Base-by-base conservation (phyloP, 2,329 filamentous ascomycete genomes). In the Metarhizium rileyi region DNA sequence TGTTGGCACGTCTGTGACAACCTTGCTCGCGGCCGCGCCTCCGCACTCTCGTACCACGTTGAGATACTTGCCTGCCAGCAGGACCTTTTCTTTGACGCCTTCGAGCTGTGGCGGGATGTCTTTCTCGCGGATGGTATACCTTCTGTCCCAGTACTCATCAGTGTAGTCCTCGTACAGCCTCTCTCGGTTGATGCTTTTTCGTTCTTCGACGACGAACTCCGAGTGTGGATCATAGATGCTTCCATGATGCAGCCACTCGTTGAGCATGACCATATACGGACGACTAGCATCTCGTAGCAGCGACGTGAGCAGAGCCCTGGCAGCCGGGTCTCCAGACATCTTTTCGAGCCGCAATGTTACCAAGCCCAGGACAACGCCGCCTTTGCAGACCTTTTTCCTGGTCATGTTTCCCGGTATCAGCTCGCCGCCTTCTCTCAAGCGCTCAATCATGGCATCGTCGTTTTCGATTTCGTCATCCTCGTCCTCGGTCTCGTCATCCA, bases 81-180 rank as follows among this genome's bases (percentile, higher is more conserved):
- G 75, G 1, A 97, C 91, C 67, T 96, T 96, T 57, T 95, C 90
- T 63, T 93, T 93, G 57, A 97, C 86, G 26, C 80, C 83, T 63
- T 93, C 86, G 4, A 98, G 78, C 63, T 98, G 93, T 8, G 91
- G 90, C 3, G 93, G 93, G 1, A 97, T 84, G 52, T 95, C 87
- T 45, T 88, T 83, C 53, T 95, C 89, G 52, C 93, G 84, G 54
- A 98, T 86, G 4, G 93, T 97, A 63, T 98, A 98, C 55, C 93
- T 80, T 62, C 95, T 89, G 65, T 98, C 93, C 93, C 93, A 98
- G 66, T 98, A 98, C 62, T 98, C 93, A 65, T 98, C 93, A 0
- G 91, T 98, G 61, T 97, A 98, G 65, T 98, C 93, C 63, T 95
- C 85, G 62, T 97, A 90, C 3, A 98, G 72, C 52, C 87, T 80